Evolutionary conservation across 208 protist species (phyloP).

Genomic region (Strigomonas culicis): DNA sequence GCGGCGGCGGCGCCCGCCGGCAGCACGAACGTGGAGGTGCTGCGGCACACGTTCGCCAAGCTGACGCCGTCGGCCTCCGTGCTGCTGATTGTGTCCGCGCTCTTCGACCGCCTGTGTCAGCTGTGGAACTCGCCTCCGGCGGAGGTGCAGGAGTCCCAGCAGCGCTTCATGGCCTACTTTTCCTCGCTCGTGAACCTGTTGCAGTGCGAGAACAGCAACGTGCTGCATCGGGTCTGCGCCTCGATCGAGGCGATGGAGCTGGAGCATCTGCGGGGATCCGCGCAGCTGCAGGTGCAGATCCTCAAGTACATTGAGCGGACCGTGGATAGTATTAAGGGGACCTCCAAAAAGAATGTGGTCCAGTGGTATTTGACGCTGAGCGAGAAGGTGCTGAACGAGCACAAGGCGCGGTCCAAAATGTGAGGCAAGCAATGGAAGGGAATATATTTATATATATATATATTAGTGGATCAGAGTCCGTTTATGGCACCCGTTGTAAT

Average conservation of each 20-base stretch:
- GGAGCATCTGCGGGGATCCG: constrained; percentile 61
- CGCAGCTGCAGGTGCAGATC: constrained; percentile 44
- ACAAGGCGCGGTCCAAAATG: constrained; percentile 35
- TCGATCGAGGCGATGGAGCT: constrained; percentile 76
- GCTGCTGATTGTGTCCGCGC: constrained; percentile 67
- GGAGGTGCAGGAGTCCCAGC: constrained; percentile 23
- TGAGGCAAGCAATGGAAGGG: constrained; percentile 16
- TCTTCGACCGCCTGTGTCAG: constrained; percentile 77
- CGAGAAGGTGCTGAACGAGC: constrained; percentile 30
- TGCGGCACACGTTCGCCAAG: constrained; percentile 3
- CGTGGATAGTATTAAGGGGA: constrained; percentile 52
- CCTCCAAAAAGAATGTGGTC: constrained; percentile 61
- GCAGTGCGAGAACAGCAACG: constrained; percentile 51
- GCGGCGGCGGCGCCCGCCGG: no score
- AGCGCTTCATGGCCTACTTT: constrained; percentile 73
- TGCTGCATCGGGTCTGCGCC: constrained; percentile 76
- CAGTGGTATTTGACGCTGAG: constrained; percentile 74
- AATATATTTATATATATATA: background rate
- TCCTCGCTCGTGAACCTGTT: constrained; percentile 72
- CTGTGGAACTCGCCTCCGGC: constrained; percentile 43
- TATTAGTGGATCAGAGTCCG: background rate
- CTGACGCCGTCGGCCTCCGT: constrained; percentile 45
- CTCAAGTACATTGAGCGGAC: constrained; percentile 60
- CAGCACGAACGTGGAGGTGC: no score
- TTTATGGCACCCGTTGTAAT: no score